Base-by-base conservation (phyloP, 768 basidiomycete genomes). In the Imleria badia region DNA sequence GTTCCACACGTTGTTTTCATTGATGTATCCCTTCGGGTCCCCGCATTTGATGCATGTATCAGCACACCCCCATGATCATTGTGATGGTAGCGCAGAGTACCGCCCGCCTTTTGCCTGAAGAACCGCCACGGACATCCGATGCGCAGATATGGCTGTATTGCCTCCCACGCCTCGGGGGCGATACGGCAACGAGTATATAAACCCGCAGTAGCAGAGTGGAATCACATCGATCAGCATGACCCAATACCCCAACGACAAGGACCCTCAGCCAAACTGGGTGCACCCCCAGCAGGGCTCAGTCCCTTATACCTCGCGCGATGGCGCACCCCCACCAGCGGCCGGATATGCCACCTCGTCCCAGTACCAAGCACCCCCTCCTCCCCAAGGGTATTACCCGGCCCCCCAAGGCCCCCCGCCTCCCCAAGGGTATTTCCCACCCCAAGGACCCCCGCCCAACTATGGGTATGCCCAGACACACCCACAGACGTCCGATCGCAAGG, bases 241-340 rank as follows among this genome's bases (percentile, higher is more conserved):
- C 39, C 62, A 59, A 39, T 61, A 56, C 48, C 65, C 67, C 35
- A 42, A 49, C 58, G 69, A 69, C 36, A 71, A 72, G 14, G 59
- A 54, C 14, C 34, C 61, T n/a, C 62, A 48, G 22, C 30, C 58
- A 6, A 30, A 50, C 44, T 66, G 61, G 61, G 8, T 61, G 0
- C 9, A 39, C 36, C 60, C 31, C 8, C 47, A 55, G 17, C 45
- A 59, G 34, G 50, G 19, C 20, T 26, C 36, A 22, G 17, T 31
- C n/a, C 19, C 38, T 0, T 48, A 60, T 35, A 6, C 53, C 42
- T 46, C 55, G 7, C 55, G 52, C 23, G 60, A 66, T n/a, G 52
- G 48, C 19, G 47, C 51, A 6, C 40, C 40, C 5, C 13, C 31
- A 10, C 10, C 26, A 1, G 1, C 38, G 0, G 40, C 10, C 13